Percentiles rank a stretch among this genome's conserved stretches.
Conservation (phyloP, 805 yeast species). For the Pichia occidentalis region DNA sequence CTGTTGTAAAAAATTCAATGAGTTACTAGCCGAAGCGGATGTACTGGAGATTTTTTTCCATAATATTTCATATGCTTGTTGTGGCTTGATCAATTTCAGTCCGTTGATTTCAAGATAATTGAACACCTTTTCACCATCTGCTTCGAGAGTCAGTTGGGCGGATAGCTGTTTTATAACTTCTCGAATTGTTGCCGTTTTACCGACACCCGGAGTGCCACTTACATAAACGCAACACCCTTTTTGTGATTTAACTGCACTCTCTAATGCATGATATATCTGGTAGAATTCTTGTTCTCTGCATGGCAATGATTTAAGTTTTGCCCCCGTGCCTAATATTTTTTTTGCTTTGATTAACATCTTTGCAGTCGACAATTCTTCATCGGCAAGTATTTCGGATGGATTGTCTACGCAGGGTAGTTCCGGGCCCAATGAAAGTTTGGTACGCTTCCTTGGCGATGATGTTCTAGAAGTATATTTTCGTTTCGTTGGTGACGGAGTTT, state of each 20-base stretch:
- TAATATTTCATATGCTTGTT: constrained; percentile 70
- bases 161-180: constrained; percentile 73
- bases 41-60: constrained; percentile 71
- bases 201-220: constrained; percentile 98
- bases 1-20: constrained; percentile 64
- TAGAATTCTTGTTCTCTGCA: constrained; percentile 83
- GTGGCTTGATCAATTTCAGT: constrained; percentile 72
- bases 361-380: constrained; percentile 17
- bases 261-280: constrained; percentile 59
- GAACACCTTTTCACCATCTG: constrained; percentile 35
- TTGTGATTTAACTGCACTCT: constrained; percentile 60
- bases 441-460: not conserved
- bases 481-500: constrained; percentile 1
- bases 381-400: constrained; percentile 6
- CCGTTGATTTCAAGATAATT: constrained; percentile 87
- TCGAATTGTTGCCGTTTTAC: constrained; percentile 89
- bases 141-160: constrained; percentile 17
- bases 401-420: constrained; percentile 13
- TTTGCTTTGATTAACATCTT: constrained; percentile 33
- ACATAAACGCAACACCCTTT: constrained; percentile 83
- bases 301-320: constrained; percentile 52
- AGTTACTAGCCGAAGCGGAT: constrained; percentile 53
- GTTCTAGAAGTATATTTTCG: not conserved
- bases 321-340: constrained; percentile 32
- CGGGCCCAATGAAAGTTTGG: constrained; percentile 1